phyloP scores from a whole-genome alignment of 2,329 filamentous ascomycete genomes.

The Aspergillus glaucus region DNA sequence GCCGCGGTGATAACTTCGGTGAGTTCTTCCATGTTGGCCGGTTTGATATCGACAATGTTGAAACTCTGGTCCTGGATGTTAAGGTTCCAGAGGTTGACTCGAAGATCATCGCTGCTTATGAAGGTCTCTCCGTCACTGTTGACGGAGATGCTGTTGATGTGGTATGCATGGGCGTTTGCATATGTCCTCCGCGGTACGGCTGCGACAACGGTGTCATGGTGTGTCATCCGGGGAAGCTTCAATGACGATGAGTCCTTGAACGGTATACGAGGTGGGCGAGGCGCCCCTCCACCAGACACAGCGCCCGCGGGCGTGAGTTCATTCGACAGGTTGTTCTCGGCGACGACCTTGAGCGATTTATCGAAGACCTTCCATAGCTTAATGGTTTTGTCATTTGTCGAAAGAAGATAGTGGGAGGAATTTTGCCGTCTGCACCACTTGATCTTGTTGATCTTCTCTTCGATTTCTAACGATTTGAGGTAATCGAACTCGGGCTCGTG shows the following conservation, averaged over 20 bases:
- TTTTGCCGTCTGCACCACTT: conserved; percentile 99
- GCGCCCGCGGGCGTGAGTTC: conserved; percentile 74
- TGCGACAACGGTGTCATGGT: conserved; percentile 96
- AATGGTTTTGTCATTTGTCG: conserved; percentile 99
- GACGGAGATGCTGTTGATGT: conserved; percentile 99
- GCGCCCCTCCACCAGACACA: conserved; percentile 69
- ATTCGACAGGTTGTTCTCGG: conserved; percentile 95
- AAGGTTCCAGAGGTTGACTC: conserved; percentile 97
- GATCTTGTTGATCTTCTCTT: conserved; percentile 99
- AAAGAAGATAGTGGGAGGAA: conserved; percentile 94
- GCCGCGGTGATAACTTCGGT: conserved; percentile 98
- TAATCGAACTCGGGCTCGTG: conserved; percentile 99
- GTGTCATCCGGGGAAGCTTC: conserved; percentile 91
- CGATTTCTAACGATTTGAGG: conserved; percentile 96
- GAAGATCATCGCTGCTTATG: conserved; percentile 95
- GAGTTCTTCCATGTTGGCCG: conserved; percentile 98
- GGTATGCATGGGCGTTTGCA: conserved; percentile 96
- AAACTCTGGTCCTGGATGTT: conserved; percentile 99
- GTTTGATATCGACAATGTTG: conserved; percentile 99
- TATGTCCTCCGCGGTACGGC: conserved; percentile 94
- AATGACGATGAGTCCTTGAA: conserved; percentile 78
- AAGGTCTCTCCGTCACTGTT: conserved; percentile 99
- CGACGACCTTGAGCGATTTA: conserved; percentile 97
- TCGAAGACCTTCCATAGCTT: conserved; percentile 99
- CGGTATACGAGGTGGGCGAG: conserved; percentile 63